Evolutionary conservation across 306 rosid species (phyloP), one percentile per base, ranked within the genome.

Genomic region (Vicia sativa): DNA sequence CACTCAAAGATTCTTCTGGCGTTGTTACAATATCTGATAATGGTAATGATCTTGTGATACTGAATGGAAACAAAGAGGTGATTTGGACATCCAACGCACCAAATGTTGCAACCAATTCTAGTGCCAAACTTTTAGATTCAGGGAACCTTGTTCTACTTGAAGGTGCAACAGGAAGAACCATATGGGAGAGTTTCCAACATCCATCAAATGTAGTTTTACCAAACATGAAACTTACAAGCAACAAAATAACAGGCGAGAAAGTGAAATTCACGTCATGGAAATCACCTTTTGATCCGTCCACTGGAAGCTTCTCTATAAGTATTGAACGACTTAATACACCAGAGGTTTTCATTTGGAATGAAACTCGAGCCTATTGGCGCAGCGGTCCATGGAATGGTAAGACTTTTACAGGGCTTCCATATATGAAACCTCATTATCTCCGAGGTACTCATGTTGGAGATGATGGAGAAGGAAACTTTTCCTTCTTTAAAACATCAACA

Each of bases 161-260:
- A 8, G 7, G 7, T 31, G 1, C 76, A 1, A 2, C 79, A 0
- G 71, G 74, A 9, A 11, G 9, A 14, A 26, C 7, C 9, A 4
- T 71, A 19, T 85, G 86, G 84, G 57, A 59, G 42, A 85, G 86
- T 74, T 77, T 85, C 54, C 57, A 63, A 8, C n/a, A 73, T 38
- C 86, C 84, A n/a, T 34, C 80, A 9, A 10, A 81, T 28, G 2
- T 45, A 13, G 0, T 65, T 1, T 34, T 78, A 56, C 66, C 75
- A 0, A 1, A 3, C 3, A 72, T 81, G 84, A 61, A 76, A 54
- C 10, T 84, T 11, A 7, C 49, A 5, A 42, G 23, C 60, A 61
- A 41, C 43, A 15, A 2, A 64, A 42, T 9, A 29, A 65, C 50
- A 13, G 41, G 41, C 34, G 65, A 16, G 65, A 37, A 60, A 60